A percentile compares a stretch with the other conserved stretches of the same genome.
Evolutionary conservation across 2,329 filamentous ascomycete species (phyloP).

Genomic region (Fusarium bulbicola): DNA sequence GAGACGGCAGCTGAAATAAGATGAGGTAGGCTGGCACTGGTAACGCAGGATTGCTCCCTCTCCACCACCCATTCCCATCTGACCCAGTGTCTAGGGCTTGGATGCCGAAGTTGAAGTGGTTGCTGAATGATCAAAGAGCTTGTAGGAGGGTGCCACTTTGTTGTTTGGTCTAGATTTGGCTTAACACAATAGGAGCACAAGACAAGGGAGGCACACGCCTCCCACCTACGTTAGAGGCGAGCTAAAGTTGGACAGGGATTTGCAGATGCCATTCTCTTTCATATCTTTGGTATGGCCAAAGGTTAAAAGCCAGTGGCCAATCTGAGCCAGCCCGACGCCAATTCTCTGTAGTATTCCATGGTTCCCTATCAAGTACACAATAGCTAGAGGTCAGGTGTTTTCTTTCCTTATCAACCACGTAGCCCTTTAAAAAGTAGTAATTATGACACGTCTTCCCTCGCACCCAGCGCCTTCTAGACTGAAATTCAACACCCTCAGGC

Average conservation of each 20-base stretch:
- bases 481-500: conserved; percentile 10
- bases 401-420: conserved; percentile 34
- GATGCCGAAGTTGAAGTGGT: conserved; percentile 1
- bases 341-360: conserved; percentile 37
- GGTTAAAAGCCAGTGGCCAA: conserved; percentile 13
- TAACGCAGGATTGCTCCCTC: conserved; percentile 6
- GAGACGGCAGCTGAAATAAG: conserved; percentile 24
- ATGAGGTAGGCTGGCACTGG: conserved; percentile 19
- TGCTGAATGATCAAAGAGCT: conserved; percentile 30
- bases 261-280: conserved; percentile 27
- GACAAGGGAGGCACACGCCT: conserved; percentile 26
- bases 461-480: conserved; percentile 34
- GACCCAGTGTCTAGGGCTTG: not conserved
- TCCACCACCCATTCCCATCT: conserved; percentile 1
- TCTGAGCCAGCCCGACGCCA: conserved; percentile 41
- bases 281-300: conserved; percentile 13
- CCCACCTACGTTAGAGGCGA: conserved; percentile 1
- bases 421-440: conserved; percentile 38
- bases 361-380: conserved; percentile 41
- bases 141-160: conserved; percentile 27
- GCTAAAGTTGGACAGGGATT: conserved; percentile 12
- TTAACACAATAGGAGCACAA: conserved; percentile 15
- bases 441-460: conserved; percentile 42
- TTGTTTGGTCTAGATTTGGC: conserved; percentile 27
- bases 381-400: conserved; percentile 34